These are phyloP conservation scores for Flueggea neowawraea DNA, from an alignment of 441 rosid genomes.

Conservation along the genomic window DNA sequence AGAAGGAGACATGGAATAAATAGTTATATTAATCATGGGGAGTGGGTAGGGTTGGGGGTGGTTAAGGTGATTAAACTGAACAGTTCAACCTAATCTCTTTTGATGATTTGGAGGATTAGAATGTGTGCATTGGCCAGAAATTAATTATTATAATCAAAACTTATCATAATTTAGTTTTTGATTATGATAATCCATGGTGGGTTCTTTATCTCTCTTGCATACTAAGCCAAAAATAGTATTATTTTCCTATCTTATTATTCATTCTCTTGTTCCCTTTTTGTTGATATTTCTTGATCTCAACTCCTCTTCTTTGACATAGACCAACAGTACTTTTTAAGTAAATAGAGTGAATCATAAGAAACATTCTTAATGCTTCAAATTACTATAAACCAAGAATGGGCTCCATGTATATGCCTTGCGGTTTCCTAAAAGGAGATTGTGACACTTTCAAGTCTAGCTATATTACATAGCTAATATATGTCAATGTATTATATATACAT, in stretches of 20 bases:
- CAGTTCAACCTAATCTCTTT: slow-evolving; percentile 40
- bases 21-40: neutral
- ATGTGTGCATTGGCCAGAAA: too few relatives aligned
- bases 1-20: neutral
- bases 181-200: too few relatives aligned
- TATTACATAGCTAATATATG: too few relatives aligned
- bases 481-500: too few relatives aligned
- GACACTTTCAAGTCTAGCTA: too few relatives aligned
- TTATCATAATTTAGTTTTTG: too few relatives aligned
- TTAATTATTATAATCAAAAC: too few relatives aligned
- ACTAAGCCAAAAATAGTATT: neutral
- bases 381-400: neutral
- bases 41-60: slow-evolving; percentile 30
- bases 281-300: neutral
- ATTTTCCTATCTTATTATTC: neutral
- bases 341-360: neutral
- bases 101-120: neutral
- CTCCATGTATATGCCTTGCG: neutral
- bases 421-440: neutral
- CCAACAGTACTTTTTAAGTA: neutral
- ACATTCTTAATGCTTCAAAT: neutral
- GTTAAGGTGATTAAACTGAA: slow-evolving; percentile 43
- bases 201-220: neutral
- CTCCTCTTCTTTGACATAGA: neutral
- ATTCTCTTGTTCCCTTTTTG: neutral